Evolutionary conservation across 2,329 filamentous ascomycete genomes (phyloP).

Genomic region (Botryotinia narcissicola): DNA sequence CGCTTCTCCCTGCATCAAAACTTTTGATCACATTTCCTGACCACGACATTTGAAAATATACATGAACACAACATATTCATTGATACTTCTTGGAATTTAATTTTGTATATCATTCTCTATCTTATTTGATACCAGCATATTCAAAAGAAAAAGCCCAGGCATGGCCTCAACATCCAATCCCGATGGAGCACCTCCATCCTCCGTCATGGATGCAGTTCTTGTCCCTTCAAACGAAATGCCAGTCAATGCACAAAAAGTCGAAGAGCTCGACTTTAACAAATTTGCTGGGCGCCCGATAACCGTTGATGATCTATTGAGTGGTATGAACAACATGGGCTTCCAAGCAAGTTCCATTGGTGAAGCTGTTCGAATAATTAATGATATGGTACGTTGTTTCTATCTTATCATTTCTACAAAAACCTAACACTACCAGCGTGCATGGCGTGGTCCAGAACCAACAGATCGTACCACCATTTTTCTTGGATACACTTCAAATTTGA

Average conservation of each 20-base stretch:
- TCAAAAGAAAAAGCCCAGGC: neutral
- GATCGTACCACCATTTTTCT: slow-evolving; percentile 90
- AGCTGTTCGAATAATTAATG: slow-evolving; percentile 87
- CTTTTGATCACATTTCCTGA: neutral
- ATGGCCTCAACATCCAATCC: slow-evolving; percentile 19
- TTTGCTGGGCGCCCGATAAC: slow-evolving; percentile 73
- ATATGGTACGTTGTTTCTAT: slow-evolving; percentile 65
- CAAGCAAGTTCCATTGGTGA: slow-evolving; percentile 79
- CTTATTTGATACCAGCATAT: neutral
- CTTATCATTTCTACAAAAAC: neutral
- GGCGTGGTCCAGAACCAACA: slow-evolving; percentile 75
- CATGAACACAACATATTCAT: neutral
- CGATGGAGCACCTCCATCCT: slow-evolving; percentile 49
- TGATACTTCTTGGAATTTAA: neutral
- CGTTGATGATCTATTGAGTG: slow-evolving; percentile 76
- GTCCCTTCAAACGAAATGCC: slow-evolving; percentile 82
- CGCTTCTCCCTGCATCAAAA: slow-evolving; percentile 6
- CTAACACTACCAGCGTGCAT: slow-evolving; percentile 60
- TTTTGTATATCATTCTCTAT: no score
- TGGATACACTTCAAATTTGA: slow-evolving; percentile 95
- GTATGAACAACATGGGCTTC: slow-evolving; percentile 84
- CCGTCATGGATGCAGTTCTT: slow-evolving; percentile 76
- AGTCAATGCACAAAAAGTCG: slow-evolving; percentile 72
- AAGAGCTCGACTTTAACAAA: slow-evolving; percentile 89
- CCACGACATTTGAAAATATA: neutral